These are phyloP conservation scores for Leptographium procerum DNA, from an alignment of 2,329 filamentous ascomycete genomes.

Conservation along the genomic window DNA sequence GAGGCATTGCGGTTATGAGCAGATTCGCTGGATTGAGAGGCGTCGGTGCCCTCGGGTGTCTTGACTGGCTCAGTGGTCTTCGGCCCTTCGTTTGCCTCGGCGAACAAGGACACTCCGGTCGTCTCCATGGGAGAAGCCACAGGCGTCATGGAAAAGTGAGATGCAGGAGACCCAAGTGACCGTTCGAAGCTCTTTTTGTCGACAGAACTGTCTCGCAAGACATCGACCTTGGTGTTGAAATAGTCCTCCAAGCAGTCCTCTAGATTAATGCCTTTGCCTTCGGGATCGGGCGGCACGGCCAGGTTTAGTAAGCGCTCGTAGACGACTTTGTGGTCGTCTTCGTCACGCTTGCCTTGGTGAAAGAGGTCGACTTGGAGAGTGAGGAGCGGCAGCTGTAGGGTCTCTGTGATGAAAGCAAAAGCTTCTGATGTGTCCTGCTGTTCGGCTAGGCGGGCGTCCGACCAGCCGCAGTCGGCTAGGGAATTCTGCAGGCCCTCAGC, in stretches of 20 bases:
- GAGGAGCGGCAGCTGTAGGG: constrained; percentile 73
- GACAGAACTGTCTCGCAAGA: constrained; percentile 58
- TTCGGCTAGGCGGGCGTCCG: constrained; percentile 60
- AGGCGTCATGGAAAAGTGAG: not conserved
- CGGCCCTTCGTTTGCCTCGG: not conserved
- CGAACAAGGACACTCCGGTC: not conserved
- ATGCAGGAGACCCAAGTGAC: not conserved
- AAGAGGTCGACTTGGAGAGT: constrained; percentile 92
- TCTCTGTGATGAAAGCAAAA: constrained; percentile 88
- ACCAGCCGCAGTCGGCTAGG: constrained; percentile 78
- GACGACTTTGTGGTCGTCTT: constrained; percentile 88
- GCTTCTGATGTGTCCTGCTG: constrained; percentile 96
- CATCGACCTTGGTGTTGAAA: constrained; percentile 89
- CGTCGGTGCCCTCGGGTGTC: not conserved
- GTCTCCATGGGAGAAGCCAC: constrained; percentile 5
- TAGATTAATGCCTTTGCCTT: constrained; percentile 61
- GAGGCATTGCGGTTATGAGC: not conserved
- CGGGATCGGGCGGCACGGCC: constrained; percentile 67
- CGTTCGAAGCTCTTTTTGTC: constrained; percentile 32
- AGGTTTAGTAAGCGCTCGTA: constrained; percentile 86
- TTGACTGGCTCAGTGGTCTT: not conserved
- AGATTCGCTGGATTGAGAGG: not conserved
- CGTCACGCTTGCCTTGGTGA: constrained; percentile 69
- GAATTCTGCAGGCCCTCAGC: constrained; percentile 55
- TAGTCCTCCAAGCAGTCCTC: constrained; percentile 91